phyloP scores from a whole-genome alignment of 2,329 filamentous ascomycete species.

The Neocatenulostroma microsporum region DNA sequence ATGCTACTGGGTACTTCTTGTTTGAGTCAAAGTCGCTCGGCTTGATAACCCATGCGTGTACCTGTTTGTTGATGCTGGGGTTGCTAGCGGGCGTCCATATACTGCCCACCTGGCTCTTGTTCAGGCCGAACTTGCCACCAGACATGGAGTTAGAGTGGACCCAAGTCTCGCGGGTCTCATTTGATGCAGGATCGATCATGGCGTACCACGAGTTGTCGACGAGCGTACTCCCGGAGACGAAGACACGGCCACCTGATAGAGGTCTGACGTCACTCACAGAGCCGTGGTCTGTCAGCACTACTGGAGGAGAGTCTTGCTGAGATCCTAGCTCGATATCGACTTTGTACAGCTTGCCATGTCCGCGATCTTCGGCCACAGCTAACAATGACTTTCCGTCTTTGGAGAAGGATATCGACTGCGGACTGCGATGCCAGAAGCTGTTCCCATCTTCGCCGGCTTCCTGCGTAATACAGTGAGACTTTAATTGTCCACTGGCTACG shows the following conservation, averaged over 20 bases:
- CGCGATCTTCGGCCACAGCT: constrained; percentile 65
- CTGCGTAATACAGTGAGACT: too few species aligned
- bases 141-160: constrained; percentile 52
- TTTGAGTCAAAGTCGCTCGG: constrained; percentile 22
- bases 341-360: constrained; percentile 52
- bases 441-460: neutral
- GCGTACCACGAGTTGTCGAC: constrained; percentile 65
- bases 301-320: neutral
- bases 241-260: constrained; percentile 47
- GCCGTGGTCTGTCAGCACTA: constrained; percentile 42
- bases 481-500: neutral
- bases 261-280: constrained; percentile 47
- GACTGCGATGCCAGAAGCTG: constrained; percentile 46
- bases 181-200: constrained; percentile 46
- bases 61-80: constrained; percentile 42
- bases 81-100: constrained; percentile 62
- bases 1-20: constrained; percentile 26
- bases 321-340: constrained; percentile 18
- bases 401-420: constrained; percentile 44
- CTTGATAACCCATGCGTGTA: constrained; percentile 45
- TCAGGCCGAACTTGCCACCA: constrained; percentile 60
- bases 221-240: constrained; percentile 61
- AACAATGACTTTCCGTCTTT: constrained; percentile 55
- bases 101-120: constrained; percentile 55
- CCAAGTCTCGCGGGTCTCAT: constrained; percentile 26